These are phyloP conservation scores for Inga laurina DNA, from an alignment of 306 rosid species.

Conservation along the genomic window DNA sequence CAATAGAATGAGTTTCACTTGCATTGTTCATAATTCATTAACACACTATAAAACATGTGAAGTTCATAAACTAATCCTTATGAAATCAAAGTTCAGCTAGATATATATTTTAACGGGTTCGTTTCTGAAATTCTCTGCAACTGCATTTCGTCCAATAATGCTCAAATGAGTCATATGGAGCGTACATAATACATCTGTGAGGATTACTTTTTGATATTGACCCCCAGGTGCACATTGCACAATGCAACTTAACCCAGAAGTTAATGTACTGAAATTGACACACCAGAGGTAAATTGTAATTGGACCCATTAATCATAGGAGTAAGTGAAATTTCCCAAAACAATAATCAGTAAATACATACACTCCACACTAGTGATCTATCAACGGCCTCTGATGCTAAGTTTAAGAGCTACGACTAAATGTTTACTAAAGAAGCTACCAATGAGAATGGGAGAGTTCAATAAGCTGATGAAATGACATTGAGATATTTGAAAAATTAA, in stretches of 20 bases:
- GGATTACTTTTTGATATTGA: conserved; percentile 3
- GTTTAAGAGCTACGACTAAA: background rate
- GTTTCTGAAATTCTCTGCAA: background rate
- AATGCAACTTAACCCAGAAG: conserved; percentile 21
- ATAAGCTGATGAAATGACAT: background rate
- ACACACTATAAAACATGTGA: background rate
- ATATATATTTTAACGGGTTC: background rate
- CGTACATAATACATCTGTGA: background rate
- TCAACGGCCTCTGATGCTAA: background rate
- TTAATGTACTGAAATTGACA: conserved; percentile 22
- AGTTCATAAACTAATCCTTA: background rate
- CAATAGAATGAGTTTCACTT: background rate
- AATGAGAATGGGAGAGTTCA: background rate
- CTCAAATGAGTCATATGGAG: conserved; percentile 5
- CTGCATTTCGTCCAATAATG: background rate
- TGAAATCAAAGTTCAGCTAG: background rate
- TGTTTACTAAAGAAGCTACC: background rate
- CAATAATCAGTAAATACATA: background rate
- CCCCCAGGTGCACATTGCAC: conserved; percentile 4
- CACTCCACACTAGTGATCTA: background rate
- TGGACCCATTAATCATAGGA: background rate
- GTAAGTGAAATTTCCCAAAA: background rate
- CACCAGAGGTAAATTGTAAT: background rate
- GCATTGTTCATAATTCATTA: background rate
- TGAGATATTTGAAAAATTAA: background rate